A percentile compares a stretch with the other conserved stretches of the same genome.
Evolutionary conservation across 106 monocot species (phyloP).

Genomic region (Gastrodia elata): DNA sequence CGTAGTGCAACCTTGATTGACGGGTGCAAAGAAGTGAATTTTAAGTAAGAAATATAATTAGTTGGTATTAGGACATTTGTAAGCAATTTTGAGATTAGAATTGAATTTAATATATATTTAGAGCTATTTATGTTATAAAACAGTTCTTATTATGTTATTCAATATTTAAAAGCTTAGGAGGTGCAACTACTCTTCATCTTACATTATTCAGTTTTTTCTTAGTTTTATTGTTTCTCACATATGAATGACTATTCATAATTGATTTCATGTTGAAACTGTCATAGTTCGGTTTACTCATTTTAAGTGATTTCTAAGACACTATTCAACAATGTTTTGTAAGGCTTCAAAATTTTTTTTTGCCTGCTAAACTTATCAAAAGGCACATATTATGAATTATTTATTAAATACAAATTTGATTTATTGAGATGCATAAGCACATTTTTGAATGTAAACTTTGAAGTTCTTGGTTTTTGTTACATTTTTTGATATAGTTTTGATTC

Average conservation of each 20-base stretch:
- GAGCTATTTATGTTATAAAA: too few relatives aligned
- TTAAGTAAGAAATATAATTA: too few relatives aligned
- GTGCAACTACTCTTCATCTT: too few relatives aligned
- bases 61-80: too few relatives aligned
- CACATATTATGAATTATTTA: background rate
- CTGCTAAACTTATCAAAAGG: background rate
- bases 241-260: background rate
- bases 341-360: background rate
- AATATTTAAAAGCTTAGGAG: too few relatives aligned
- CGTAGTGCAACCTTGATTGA: too few relatives aligned
- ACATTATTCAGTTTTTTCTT: background rate
- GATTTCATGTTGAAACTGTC: background rate
- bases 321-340: background rate
- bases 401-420: background rate
- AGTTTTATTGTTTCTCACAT: background rate
- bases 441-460: background rate
- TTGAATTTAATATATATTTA: too few relatives aligned
- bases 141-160: too few relatives aligned
- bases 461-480: background rate
- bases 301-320: background rate
- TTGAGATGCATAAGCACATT: background rate
- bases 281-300: background rate
- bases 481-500: background rate
- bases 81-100: too few relatives aligned
- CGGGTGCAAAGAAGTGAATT: too few relatives aligned